Conservation (phyloP, 2,329 filamentous ascomycete species). For the Monosporascus sp. region DNA sequence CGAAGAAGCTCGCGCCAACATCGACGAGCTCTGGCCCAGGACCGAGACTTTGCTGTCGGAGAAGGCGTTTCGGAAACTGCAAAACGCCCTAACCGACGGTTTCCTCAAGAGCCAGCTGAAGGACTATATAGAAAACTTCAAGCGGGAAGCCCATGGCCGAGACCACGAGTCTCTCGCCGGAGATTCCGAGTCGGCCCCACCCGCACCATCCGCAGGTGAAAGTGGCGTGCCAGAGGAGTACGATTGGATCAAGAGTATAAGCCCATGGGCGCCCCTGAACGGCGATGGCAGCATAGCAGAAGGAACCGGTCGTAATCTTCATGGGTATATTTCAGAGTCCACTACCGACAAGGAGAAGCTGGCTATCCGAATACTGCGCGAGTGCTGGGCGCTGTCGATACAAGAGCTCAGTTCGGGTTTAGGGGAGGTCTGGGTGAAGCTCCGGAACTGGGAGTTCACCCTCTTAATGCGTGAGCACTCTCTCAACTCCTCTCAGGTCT, state of each 20-base stretch:
- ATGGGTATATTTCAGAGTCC: slow-evolving; percentile 23
- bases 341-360: slow-evolving; percentile 35
- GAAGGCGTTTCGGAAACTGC: slow-evolving; percentile 37
- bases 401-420: slow-evolving; percentile 38
- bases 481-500: slow-evolving; percentile 4
- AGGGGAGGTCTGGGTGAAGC: slow-evolving; percentile 35
- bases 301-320: slow-evolving; percentile 15
- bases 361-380: slow-evolving; percentile 38
- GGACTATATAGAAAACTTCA: slow-evolving; percentile 32
- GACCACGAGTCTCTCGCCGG: background rate
- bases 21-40: slow-evolving; percentile 43
- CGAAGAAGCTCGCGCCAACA: slow-evolving; percentile 37
- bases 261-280: slow-evolving; percentile 37
- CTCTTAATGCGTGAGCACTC: slow-evolving; percentile 38
- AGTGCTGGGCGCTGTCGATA: slow-evolving; percentile 46
- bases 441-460: slow-evolving; percentile 36
- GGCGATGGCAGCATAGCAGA: slow-evolving; percentile 5
- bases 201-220: background rate
- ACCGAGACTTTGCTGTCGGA: slow-evolving; percentile 32
- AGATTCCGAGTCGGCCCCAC: background rate
- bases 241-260: slow-evolving; percentile 36
- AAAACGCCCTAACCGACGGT: slow-evolving; percentile 33
- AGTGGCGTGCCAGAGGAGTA: slow-evolving; percentile 4
- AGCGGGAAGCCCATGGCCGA: background rate
- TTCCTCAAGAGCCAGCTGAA: slow-evolving; percentile 43